phyloP scores from a whole-genome alignment of 176 grass and related monocot genomes.

The Ananas comosus region DNA sequence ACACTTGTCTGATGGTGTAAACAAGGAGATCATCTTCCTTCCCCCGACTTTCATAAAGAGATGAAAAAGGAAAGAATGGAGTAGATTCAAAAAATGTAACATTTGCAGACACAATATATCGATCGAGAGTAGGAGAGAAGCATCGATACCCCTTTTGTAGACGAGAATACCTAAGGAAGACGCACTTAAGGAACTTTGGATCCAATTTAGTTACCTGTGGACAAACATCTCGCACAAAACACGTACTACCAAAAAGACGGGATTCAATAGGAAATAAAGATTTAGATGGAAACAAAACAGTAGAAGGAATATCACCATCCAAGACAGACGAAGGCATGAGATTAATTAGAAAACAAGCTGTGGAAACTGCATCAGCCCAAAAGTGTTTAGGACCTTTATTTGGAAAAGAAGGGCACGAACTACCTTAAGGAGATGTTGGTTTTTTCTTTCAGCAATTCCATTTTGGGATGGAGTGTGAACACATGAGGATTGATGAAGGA shows the following conservation, averaged over 20 bases:
- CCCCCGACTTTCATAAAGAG: background rate
- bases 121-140: background rate
- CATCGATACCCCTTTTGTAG: background rate
- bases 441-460: background rate
- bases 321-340: background rate
- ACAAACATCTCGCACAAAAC: background rate
- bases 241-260: background rate
- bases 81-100: constrained; percentile 3
- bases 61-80: background rate
- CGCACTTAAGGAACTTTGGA: too few species aligned
- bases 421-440: background rate
- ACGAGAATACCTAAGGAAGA: background rate
- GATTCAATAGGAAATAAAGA: background rate
- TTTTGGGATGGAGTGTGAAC: background rate
- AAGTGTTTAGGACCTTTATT: background rate
- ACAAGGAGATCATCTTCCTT: too few species aligned
- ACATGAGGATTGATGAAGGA: background rate
- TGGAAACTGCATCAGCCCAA: background rate
- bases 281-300: background rate
- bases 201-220: background rate
- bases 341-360: background rate
- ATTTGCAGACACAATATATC: background rate
- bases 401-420: background rate
- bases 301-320: background rate
- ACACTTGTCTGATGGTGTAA: background rate